Evolutionary conservation across 2,329 filamentous ascomycete species (phyloP).

Genomic region (Xenosphaeropsis pyriputrescens): DNA sequence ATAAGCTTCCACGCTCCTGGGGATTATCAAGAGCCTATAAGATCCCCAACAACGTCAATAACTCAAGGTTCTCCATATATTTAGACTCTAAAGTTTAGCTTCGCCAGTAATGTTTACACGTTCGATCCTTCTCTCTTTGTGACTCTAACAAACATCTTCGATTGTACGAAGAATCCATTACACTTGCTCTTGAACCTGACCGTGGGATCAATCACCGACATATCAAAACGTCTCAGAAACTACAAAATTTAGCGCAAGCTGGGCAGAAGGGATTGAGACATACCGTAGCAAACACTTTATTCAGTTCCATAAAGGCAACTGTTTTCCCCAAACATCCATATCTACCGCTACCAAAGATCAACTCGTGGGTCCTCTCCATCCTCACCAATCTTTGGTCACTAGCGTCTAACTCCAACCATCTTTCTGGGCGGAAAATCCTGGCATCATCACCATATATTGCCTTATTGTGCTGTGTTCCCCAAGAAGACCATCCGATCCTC

Average conservation of each 20-base stretch:
- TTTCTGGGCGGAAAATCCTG: conserved; percentile 27
- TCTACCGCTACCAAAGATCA: conserved; percentile 23
- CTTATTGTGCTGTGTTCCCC: conserved; percentile 19
- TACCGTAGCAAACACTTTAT: conserved; percentile 30
- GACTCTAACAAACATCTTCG: conserved; percentile 2
- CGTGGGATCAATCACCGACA: conserved; percentile 2
- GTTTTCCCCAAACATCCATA: conserved; percentile 27
- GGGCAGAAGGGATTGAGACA: conserved; percentile 18
- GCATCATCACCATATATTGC: conserved; percentile 22
- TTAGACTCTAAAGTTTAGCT: too few species aligned
- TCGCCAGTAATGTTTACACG: too few species aligned
- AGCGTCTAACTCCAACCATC: conserved; percentile 26
- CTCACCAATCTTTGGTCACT: conserved; percentile 13
- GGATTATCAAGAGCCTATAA: too few species aligned
- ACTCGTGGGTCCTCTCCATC: conserved; percentile 24
- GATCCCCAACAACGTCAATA: too few species aligned
- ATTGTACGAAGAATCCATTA: conserved; percentile 2
- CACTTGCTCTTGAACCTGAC: conserved; percentile 1
- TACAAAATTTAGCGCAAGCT: conserved; percentile 6
- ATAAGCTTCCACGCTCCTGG: too few species aligned
- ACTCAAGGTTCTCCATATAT: too few species aligned
- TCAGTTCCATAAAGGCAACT: conserved; percentile 30
- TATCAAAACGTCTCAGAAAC: conserved; percentile 1
- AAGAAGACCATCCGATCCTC: conserved; percentile 8
- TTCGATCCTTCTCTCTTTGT: background rate